Percentiles rank a stretch among this genome's conserved stretches.
Conservation (phyloP, 2,329 filamentous ascomycete species). For the Xylariaceae sp. region DNA sequence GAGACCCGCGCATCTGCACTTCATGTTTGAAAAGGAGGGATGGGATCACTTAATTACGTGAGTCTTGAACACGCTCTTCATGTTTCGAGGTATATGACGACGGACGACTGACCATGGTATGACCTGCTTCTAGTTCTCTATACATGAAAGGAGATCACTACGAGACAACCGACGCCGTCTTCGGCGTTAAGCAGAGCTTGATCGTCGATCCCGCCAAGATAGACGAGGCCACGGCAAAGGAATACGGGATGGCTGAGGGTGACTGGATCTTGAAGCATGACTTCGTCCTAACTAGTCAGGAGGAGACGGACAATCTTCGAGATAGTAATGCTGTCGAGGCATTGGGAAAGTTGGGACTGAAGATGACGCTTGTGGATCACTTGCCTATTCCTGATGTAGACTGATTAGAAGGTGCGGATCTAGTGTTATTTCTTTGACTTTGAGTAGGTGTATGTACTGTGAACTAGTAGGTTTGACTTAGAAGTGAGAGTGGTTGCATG, state of each 20-base stretch:
- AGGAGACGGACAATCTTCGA: slow-evolving; percentile 63
- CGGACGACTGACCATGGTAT: background rate
- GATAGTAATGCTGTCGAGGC: slow-evolving; percentile 63
- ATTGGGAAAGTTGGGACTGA: slow-evolving; percentile 61
- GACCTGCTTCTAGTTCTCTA: slow-evolving; percentile 53
- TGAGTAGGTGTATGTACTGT: too few relatives aligned
- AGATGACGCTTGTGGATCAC: slow-evolving; percentile 71
- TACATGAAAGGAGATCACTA: slow-evolving; percentile 77
- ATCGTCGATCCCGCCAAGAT: slow-evolving; percentile 59
- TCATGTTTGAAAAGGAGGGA: slow-evolving; percentile 79
- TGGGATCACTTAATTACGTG: slow-evolving; percentile 82
- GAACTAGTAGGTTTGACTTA: too few relatives aligned
- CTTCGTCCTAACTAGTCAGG: slow-evolving; percentile 71
- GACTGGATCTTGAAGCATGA: slow-evolving; percentile 64
- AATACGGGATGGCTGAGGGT: slow-evolving; percentile 62
- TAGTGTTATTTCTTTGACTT: too few relatives aligned
- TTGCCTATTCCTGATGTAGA: slow-evolving; percentile 68
- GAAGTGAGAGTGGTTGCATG: too few relatives aligned
- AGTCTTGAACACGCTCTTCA: too few relatives aligned
- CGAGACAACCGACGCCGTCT: slow-evolving; percentile 79
- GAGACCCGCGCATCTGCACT: slow-evolving; percentile 77
- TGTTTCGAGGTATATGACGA: background rate
- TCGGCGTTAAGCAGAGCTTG: slow-evolving; percentile 79
- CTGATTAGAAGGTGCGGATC: slow-evolving; percentile 20
- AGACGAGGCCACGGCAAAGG: slow-evolving; percentile 49